These are phyloP conservation scores for Tetraselmis chui DNA, from an alignment of 139 green algal species.

Conservation along the genomic window DNA sequence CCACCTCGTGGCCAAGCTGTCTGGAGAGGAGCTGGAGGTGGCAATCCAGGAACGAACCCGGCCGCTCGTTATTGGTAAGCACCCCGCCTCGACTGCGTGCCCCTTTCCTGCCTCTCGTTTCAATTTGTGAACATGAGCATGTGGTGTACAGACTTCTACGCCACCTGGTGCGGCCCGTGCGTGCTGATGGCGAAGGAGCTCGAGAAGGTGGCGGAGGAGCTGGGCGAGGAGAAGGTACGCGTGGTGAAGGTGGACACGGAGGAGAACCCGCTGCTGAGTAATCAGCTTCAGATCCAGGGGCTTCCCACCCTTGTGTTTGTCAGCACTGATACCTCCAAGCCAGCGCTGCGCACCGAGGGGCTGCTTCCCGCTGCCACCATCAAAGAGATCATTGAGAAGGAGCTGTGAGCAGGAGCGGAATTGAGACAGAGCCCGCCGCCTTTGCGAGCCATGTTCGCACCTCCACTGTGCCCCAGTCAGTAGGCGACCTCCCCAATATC, in stretches of 20 bases:
- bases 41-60: constrained; percentile 57
- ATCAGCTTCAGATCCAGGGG: constrained; percentile 84
- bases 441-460: too few relatives aligned
- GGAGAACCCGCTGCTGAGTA: constrained; percentile 72
- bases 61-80: constrained; percentile 67
- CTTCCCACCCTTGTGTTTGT: constrained; percentile 93
- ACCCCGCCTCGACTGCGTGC: not conserved
- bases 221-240: constrained; percentile 56
- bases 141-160: not conserved
- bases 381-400: constrained; percentile 68
- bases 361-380: constrained; percentile 75
- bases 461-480: too few relatives aligned
- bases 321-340: constrained; percentile 71
- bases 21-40: constrained; percentile 72
- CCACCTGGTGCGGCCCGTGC: constrained; percentile 53
- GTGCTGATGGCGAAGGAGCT: constrained; percentile 68
- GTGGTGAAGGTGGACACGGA: constrained; percentile 94
- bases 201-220: constrained; percentile 62
- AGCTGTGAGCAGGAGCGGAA: constrained; percentile 38
- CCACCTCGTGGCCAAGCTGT: constrained; percentile 55
- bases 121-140: too few relatives aligned
- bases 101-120: not conserved
- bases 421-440: too few relatives aligned
- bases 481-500: too few relatives aligned
- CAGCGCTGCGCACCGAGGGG: constrained; percentile 84